Percentiles rank a stretch among this genome's conserved stretches.
phyloP scores from a whole-genome alignment of 768 basidiomycete genomes.

The Boletus barrowsii region DNA sequence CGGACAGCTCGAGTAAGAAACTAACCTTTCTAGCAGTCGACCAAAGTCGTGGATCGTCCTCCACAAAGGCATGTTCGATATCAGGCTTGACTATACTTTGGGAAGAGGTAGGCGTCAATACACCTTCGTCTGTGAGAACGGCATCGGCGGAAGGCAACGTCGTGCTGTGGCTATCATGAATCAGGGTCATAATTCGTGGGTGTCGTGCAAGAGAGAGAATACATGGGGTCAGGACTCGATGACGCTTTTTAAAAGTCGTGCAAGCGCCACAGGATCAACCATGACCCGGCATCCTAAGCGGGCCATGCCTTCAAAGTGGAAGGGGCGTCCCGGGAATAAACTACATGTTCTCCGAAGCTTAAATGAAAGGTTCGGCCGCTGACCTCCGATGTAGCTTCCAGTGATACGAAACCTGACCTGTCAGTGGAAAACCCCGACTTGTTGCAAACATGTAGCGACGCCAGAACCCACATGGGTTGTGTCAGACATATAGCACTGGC shows the following conservation, averaged over 20 bases:
- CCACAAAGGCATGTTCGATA: slow-evolving; percentile 43
- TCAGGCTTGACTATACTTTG: slow-evolving; percentile 19
- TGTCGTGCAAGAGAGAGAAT: background rate
- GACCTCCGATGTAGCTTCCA: background rate
- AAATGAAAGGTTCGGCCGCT: slow-evolving; percentile 6
- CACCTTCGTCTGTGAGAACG: background rate
- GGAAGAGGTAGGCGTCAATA: background rate
- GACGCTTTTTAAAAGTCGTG: background rate
- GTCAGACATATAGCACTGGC: background rate
- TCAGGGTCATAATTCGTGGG: slow-evolving; percentile 5
- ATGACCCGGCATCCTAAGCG: background rate
- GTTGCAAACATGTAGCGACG: background rate
- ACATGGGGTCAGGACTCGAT: background rate
- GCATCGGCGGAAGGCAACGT: background rate
- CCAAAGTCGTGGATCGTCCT: slow-evolving; percentile 65
- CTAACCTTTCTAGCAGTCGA: slow-evolving; percentile 52
- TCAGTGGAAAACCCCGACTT: background rate
- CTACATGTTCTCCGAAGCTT: background rate
- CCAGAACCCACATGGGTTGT: background rate
- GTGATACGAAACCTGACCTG: no score
- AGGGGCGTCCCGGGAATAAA: background rate
- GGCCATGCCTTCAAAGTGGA: background rate
- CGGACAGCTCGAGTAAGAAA: background rate
- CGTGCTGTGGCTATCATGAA: background rate
- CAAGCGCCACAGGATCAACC: background rate